Conservation (phyloP, 495 filamentous ascomycete genomes). For the Neurospora sp. region DNA sequence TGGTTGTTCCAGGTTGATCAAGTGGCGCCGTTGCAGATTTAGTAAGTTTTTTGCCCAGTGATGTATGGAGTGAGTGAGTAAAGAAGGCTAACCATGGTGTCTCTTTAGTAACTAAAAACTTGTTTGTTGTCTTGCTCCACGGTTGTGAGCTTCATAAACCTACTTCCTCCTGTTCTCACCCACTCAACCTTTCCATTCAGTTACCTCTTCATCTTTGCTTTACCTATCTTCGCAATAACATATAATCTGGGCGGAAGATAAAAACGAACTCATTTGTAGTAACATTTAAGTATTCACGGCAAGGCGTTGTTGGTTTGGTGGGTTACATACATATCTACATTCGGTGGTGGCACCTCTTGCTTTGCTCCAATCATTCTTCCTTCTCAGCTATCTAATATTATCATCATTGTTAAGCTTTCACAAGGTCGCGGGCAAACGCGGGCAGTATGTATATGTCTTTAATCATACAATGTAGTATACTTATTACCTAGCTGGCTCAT, state of each 20-base stretch:
- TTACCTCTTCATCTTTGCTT: background rate
- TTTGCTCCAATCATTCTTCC: background rate
- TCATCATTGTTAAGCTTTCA: background rate
- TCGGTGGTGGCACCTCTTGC: background rate
- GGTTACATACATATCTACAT: background rate
- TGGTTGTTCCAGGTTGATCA: slow-evolving; percentile 97
- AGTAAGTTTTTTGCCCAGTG: slow-evolving; percentile 52
- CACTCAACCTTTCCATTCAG: background rate
- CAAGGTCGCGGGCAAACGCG: background rate
- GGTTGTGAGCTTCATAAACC: background rate
- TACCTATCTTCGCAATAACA: background rate
- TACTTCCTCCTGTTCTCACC: background rate
- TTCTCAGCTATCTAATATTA: background rate
- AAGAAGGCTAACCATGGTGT: background rate
- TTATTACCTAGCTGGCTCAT: background rate
- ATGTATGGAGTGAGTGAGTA: background rate
- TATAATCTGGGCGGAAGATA: background rate
- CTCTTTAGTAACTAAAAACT: background rate
- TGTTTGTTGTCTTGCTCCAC: background rate
- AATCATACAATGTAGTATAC: background rate
- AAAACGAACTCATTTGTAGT: background rate
- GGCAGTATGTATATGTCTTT: background rate
- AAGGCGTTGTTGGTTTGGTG: background rate
- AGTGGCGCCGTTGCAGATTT: slow-evolving; percentile 92
- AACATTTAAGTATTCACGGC: background rate